Evolutionary conservation across 148 eudicot genomes (phyloP), one percentile per base, ranked within the genome.

Genomic region (Bassia scoparia): DNA sequence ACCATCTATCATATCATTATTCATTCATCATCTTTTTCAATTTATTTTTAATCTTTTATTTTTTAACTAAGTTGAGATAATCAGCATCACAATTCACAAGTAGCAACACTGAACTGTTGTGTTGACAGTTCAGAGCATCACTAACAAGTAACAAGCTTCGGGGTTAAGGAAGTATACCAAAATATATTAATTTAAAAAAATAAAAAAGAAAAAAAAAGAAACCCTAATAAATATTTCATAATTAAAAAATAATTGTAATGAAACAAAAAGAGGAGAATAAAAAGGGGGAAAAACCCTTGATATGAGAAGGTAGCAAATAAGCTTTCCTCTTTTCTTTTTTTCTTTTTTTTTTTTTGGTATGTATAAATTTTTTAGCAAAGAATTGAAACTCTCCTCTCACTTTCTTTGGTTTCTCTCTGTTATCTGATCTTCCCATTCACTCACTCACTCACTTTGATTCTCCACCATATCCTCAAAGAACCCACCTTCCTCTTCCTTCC

Each of bases 391-490:
- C 53, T 78, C 73, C 70, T 74, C 74, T 79, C 77, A 43, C 69
- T 79, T 79, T 79, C 78, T 79, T 74, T 79, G 44, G 23, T 18
- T 43, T 79, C n/a, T n/a, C n/a, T n/a, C n/a, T 15, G 21, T 78
- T 77, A 75, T 78, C 84, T 78, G 29, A 81, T 77, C 72, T 62
- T 68, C 77, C 67, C 60, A 62, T 73, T 14, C 8, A 41, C 12
- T 41, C 46, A 14, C n/a, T n/a, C n/a, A n/a, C n/a, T 61, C 54
- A 81, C 81, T 82, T 79, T 81, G 82, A 82, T 88, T 86, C 86
- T 83, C 89, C 86, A 84, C 86, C 89, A 82, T 77, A 76, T 75
- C 70, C 44, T 62, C 78, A 76, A 81, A 85, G 56, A 81, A 69
- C 66, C 55, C 54, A 62, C 37, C 44, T 59, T 26, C 41, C 58